Conservation (phyloP, 2,329 filamentous ascomycete genomes). For the Stachybotrys elegans region DNA sequence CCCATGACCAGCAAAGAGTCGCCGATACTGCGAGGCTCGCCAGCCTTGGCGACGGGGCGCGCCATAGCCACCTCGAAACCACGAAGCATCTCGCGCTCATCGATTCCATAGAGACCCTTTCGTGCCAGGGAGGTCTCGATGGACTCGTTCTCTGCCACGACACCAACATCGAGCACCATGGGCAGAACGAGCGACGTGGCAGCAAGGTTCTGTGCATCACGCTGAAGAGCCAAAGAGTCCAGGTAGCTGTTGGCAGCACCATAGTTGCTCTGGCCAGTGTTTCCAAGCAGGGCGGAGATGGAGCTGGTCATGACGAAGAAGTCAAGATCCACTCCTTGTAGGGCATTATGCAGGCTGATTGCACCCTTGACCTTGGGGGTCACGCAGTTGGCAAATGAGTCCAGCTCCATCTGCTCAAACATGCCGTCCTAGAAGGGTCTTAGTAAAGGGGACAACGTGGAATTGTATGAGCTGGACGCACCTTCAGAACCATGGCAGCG, state of each 20-base stretch:
- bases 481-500: slow-evolving; percentile 14
- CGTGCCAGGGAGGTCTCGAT: slow-evolving; percentile 1
- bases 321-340: slow-evolving; percentile 14
- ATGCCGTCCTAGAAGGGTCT: slow-evolving; percentile 16
- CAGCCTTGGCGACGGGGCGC: background rate
- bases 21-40: background rate
- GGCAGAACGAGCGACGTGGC: slow-evolving; percentile 10
- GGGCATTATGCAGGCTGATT: slow-evolving; percentile 17
- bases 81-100: slow-evolving; percentile 3
- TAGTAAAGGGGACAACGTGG: background rate
- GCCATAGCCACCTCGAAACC: slow-evolving; percentile 3
- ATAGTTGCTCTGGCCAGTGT: slow-evolving; percentile 32
- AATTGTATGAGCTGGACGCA: background rate
- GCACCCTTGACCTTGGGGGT: slow-evolving; percentile 25
- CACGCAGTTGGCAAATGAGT: slow-evolving; percentile 15
- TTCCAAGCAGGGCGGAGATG: slow-evolving; percentile 23
- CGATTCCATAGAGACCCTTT: slow-evolving; percentile 1
- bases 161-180: slow-evolving; percentile 13
- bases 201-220: slow-evolving; percentile 1
- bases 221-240: slow-evolving; percentile 13
- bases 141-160: slow-evolving; percentile 10
- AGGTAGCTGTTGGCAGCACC: slow-evolving; percentile 24
- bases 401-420: slow-evolving; percentile 20
- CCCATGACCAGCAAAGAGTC: background rate
- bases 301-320: slow-evolving; percentile 33